Conservation (phyloP, 2,329 filamentous ascomycete species). For the Leptosphaerulina australis region DNA sequence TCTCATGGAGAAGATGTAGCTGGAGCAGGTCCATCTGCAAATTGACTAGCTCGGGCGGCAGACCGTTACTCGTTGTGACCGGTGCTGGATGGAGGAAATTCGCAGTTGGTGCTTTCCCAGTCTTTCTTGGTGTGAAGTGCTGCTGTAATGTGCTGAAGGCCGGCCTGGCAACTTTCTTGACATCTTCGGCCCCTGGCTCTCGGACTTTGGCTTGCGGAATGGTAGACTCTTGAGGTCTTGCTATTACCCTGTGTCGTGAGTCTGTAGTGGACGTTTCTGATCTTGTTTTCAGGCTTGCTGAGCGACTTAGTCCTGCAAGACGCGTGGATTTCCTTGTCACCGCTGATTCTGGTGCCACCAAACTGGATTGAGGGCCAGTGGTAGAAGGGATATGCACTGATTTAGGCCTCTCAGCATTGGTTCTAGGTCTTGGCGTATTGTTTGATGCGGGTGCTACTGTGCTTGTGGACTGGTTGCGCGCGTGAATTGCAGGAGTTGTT, state of each 20-base stretch:
- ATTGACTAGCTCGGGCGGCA: constrained; percentile 39
- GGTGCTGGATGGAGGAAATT: constrained; percentile 44
- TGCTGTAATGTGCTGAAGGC: constrained; percentile 50
- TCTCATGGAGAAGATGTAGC: constrained; percentile 45
- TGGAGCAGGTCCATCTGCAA: constrained; percentile 50
- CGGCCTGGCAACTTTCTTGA: constrained; percentile 35
- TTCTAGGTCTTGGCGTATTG: constrained; percentile 21
- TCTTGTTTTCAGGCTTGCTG: constrained; percentile 32
- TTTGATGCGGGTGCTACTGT: constrained; percentile 19
- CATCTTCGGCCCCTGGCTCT: constrained; percentile 31
- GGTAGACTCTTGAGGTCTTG: constrained; percentile 21
- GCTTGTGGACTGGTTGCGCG: constrained; percentile 38
- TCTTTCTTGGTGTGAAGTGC: constrained; percentile 49
- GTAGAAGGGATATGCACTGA: constrained; percentile 29
- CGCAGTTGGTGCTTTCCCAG: constrained; percentile 44
- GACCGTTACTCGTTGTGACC: constrained; percentile 21
- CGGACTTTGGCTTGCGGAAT: constrained; percentile 23
- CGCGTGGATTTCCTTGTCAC: constrained; percentile 28
- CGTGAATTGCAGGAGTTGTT: constrained; percentile 23
- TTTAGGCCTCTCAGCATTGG: constrained; percentile 31
- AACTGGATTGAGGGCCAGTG: constrained; percentile 13
- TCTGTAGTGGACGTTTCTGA: constrained; percentile 21
- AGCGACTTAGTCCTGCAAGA: constrained; percentile 34
- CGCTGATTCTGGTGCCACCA: constrained; percentile 18
- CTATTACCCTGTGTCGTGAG: constrained; percentile 11